Conservation (phyloP, 2,329 filamentous ascomycete genomes). For the Fusarium anguioides region DNA sequence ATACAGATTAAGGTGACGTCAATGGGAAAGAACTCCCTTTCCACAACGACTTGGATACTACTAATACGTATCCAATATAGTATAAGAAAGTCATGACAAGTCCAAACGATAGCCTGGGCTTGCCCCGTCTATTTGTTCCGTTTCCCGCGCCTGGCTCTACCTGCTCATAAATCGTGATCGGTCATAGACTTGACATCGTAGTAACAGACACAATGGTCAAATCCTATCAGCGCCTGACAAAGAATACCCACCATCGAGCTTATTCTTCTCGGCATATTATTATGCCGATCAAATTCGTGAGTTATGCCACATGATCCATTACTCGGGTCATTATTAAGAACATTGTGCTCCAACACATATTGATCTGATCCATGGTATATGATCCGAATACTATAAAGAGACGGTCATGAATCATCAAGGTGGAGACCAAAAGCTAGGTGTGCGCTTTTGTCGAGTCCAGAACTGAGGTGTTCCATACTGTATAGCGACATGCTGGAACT, state of each 20-base stretch:
- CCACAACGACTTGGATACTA: not conserved
- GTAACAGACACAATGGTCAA: conserved; percentile 4
- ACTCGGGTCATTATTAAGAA: not conserved
- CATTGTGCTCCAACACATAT: not conserved
- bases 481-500: conserved; percentile 8
- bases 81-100: conserved; percentile 7
- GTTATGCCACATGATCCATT: not conserved
- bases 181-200: not conserved
- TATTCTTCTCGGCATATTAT: not conserved
- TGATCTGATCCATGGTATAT: not conserved
- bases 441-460: not conserved
- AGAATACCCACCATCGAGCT: not conserved
- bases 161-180: conserved; percentile 11
- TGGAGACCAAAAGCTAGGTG: not conserved
- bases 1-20: conserved; percentile 14
- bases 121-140: conserved; percentile 7
- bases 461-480: not conserved
- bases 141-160: conserved; percentile 14
- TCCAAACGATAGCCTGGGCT: not conserved
- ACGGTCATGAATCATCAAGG: conserved; percentile 12
- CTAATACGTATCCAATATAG: not conserved
- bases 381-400: not conserved
- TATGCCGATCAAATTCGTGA: not conserved
- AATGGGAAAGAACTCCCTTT: not conserved
- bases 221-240: not conserved